Evolutionary conservation across 495 filamentous ascomycete genomes (phyloP).

Genomic region (Corynascus novoguineensis): DNA sequence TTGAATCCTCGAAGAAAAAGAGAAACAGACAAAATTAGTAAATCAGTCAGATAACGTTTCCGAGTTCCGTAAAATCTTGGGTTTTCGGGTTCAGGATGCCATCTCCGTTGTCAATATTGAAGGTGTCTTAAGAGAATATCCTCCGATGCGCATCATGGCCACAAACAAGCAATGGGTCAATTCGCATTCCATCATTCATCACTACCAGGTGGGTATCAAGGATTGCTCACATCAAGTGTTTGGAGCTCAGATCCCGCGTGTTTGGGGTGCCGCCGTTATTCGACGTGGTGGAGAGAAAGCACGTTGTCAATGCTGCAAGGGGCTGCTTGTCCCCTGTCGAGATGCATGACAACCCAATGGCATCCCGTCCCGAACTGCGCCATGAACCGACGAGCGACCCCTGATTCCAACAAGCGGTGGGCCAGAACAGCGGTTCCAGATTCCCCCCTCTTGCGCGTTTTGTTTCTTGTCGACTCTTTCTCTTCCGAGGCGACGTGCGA

Average conservation of each 20-base stretch:
- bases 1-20: no score
- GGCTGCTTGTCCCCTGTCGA: constrained; percentile 6
- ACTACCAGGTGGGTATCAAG: no score
- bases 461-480: constrained; percentile 1
- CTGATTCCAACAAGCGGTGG: constrained; percentile 24
- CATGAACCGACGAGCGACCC: constrained; percentile 15
- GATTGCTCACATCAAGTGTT: neutral
- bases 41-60: no score
- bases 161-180: no score
- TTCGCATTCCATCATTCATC: no score
- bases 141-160: no score
- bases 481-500: neutral
- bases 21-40: no score
- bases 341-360: constrained; percentile 21
- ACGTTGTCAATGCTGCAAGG: constrained; percentile 1
- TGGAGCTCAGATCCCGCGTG: neutral
- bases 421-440: constrained; percentile 4
- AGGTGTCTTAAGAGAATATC: no score
- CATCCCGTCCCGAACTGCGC: constrained; percentile 12
- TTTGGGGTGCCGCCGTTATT: neutral
- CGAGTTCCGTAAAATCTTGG: no score
- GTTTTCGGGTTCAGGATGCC: no score
- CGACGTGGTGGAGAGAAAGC: neutral
- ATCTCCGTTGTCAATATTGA: no score
- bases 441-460: constrained; percentile 3